Evolutionary conservation across 2,329 filamentous ascomycete species (phyloP), one percentile per base, ranked within the genome.

Genomic region (Pyrenochaeta sp.): DNA sequence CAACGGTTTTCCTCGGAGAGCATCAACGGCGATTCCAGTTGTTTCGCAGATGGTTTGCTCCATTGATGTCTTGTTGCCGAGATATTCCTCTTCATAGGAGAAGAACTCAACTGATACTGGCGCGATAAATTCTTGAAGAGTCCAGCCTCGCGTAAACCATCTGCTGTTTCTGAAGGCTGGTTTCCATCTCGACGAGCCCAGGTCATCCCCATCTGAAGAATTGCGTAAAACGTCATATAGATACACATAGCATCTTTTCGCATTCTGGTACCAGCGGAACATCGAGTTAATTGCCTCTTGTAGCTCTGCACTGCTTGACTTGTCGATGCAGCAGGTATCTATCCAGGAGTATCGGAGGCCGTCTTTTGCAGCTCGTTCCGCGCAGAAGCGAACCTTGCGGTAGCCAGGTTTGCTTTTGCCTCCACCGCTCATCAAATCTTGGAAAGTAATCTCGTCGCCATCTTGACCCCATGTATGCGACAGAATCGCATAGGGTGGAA

Each of bases 301-400:
- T 5, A 61, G 20, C 9, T 65, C 60, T 0, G 53, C 27, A 4
- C 33, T 41, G 29, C 50, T 51, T 0, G 36, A 45, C 27, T 66
- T 63, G 31, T 66, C 45, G n/a, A 66, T 66, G 35, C 61, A 64
- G 36, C 55, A 65, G 1, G 62, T 63, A 17, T 61, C 60, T 1
- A 63, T 47, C 60, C 55, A 65, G 6, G 58, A 51, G 7, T 58
- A 58, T 12, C 31, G 27, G n/a, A 63, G 15, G 2, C 51, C 45
- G 40, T 64, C 53, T 11, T 36, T 45, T 10, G 49, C 53, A 36
- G 49, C 51, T 45, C 63, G 57, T 2, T 10, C 18, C 2, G 50
- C 53, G 10, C 61, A 71, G 3, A 56, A 60, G 3, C 10, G 36
- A 21, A 67, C 48, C 32, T 63, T 58, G 0, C 33, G 5, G 18